phyloP scores from a whole-genome alignment of 345 rosid genomes.

The Moricandia moricandioides region DNA sequence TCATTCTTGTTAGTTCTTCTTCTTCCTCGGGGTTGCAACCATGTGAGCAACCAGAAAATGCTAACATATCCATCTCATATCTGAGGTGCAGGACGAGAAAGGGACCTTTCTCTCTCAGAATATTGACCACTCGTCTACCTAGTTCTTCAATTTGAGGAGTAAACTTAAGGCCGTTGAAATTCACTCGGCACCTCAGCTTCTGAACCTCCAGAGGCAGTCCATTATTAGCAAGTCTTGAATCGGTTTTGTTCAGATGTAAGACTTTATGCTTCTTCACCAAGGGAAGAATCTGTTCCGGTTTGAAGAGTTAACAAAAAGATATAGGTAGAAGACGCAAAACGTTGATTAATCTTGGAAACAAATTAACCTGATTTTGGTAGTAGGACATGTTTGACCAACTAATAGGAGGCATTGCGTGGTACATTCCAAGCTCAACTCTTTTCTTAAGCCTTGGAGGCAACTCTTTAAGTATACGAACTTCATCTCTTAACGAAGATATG shows the following conservation, averaged over 20 bases:
- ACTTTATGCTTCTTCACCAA: conserved; percentile 78
- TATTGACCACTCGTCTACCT: conserved; percentile 64
- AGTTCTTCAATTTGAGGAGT: conserved; percentile 79
- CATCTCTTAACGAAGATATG: conserved; percentile 80
- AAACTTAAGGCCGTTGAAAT: conserved; percentile 75
- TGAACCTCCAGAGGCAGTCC: conserved; percentile 76
- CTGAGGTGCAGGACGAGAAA: conserved; percentile 90
- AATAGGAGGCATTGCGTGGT: conserved; percentile 69
- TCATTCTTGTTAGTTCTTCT: conserved; percentile 79
- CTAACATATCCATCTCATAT: conserved; percentile 97
- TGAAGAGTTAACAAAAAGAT: background rate
- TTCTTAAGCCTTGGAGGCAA: conserved; percentile 79
- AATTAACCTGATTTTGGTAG: conserved; percentile 72
- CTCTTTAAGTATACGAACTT: conserved; percentile 81
- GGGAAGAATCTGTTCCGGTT: conserved; percentile 77
- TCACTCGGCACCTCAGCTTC: conserved; percentile 86
- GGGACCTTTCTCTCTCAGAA: conserved; percentile 80
- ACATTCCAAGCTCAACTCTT: conserved; percentile 63
- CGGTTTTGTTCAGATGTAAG: conserved; percentile 81
- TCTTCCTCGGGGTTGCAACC: conserved; percentile 78
- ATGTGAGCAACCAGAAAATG: conserved; percentile 93
- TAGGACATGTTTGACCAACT: conserved; percentile 95
- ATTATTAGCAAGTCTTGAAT: conserved; percentile 85
- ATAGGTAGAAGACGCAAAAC: conserved; percentile 4
- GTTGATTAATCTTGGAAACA: background rate